Percentiles rank a stretch among this genome's conserved stretches.
phyloP scores from a whole-genome alignment of 2,329 filamentous ascomycete genomes.

The Aaosphaeria pasadenensis region DNA sequence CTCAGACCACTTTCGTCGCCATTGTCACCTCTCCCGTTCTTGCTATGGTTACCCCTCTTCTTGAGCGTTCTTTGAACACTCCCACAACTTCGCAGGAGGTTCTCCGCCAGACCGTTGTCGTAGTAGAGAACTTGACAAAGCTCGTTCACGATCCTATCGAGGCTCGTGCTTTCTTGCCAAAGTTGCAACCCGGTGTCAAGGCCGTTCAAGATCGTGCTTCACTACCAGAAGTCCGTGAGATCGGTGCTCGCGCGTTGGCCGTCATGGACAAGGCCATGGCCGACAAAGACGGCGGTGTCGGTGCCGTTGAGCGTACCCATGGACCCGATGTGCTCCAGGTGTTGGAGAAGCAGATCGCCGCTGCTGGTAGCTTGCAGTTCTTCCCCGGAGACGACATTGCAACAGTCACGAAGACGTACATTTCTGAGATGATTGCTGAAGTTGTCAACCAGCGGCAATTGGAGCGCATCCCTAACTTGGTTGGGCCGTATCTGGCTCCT shows the following conservation, averaged over 20 bases:
- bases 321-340: constrained; percentile 71
- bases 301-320: constrained; percentile 62
- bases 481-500: constrained; percentile 72
- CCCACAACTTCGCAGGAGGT: constrained; percentile 91
- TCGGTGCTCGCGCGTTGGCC: constrained; percentile 75
- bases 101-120: constrained; percentile 89
- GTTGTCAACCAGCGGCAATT: constrained; percentile 82
- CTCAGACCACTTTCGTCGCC: constrained; percentile 97
- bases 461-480: constrained; percentile 64
- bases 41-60: constrained; percentile 87
- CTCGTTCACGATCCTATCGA: constrained; percentile 95
- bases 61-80: constrained; percentile 91
- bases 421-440: constrained; percentile 81
- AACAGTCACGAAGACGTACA: constrained; percentile 67
- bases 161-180: constrained; percentile 90
- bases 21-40: constrained; percentile 94
- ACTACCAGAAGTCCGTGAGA: constrained; percentile 88
- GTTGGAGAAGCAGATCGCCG: constrained; percentile 73
- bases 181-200: constrained; percentile 91
- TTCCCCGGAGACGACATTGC: constrained; percentile 64
- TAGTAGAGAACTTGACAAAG: constrained; percentile 97
- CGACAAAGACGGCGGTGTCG: constrained; percentile 52
- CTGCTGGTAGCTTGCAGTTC: constrained; percentile 60
- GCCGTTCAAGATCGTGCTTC: constrained; percentile 83
- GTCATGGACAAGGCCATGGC: constrained; percentile 95